phyloP scores from a whole-genome alignment of 768 basidiomycete species.

The Filobasidium floriforme region DNA sequence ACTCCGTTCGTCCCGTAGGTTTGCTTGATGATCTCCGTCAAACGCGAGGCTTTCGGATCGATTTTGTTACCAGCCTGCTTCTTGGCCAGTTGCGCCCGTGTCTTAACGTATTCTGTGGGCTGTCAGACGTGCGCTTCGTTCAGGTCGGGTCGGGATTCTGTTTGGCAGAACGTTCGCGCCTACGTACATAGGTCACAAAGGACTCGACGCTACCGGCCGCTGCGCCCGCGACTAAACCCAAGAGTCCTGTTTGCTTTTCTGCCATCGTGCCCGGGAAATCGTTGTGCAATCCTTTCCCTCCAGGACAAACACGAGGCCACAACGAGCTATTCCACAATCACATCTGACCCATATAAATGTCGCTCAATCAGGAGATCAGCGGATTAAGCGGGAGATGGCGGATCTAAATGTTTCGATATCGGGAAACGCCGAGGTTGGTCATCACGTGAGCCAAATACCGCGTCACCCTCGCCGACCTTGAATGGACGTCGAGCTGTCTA shows the following conservation, averaged over 20 bases:
- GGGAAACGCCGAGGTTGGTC: too few species aligned
- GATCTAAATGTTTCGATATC: too few species aligned
- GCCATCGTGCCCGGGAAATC: neutral
- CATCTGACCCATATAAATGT: too few species aligned
- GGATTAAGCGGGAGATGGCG: too few species aligned
- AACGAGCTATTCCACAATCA: too few species aligned
- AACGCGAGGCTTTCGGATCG: neutral
- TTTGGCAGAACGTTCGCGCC: neutral
- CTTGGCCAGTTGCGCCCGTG: neutral
- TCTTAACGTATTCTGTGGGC: conserved; percentile 1
- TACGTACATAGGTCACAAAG: neutral
- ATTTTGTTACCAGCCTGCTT: neutral
- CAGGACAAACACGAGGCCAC: too few species aligned
- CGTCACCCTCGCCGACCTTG: too few species aligned
- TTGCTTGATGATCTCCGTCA: conserved; percentile 1
- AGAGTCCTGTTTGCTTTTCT: neutral
- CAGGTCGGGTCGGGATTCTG: neutral
- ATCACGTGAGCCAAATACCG: too few species aligned
- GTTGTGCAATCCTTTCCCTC: too few species aligned
- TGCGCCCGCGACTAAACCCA: neutral
- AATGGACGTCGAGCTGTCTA: too few species aligned
- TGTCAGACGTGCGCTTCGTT: neutral
- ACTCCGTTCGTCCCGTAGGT: neutral
- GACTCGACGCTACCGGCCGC: neutral
- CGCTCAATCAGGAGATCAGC: too few species aligned